A percentile compares a stretch with the other conserved stretches of the same genome.
phyloP scores from a whole-genome alignment of 371 early-diverging fungal species.

The Circinella umbellata region DNA sequence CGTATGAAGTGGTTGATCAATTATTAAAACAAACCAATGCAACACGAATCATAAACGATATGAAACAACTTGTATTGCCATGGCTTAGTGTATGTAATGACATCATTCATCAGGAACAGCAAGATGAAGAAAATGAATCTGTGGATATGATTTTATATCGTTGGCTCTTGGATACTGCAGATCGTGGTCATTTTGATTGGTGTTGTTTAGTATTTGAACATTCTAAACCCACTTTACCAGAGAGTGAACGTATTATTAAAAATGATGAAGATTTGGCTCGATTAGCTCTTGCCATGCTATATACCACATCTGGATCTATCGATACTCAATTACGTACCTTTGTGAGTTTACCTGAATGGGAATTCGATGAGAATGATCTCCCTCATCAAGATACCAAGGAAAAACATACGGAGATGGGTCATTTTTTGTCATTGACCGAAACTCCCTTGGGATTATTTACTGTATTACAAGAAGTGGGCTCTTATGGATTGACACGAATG shows the following conservation, averaged over 20 bases:
- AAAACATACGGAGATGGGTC: slow-evolving; percentile 29
- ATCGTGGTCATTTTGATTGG: slow-evolving; percentile 52
- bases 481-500: slow-evolving; percentile 56
- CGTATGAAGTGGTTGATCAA: slow-evolving; percentile 57
- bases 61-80: slow-evolving; percentile 59
- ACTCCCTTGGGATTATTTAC: slow-evolving; percentile 39
- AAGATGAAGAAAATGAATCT: slow-evolving; percentile 24
- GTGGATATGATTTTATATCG: slow-evolving; percentile 42
- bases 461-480: slow-evolving; percentile 52
- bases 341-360: slow-evolving; percentile 64
- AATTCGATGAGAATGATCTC: slow-evolving; percentile 23
- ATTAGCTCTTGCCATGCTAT: slow-evolving; percentile 59
- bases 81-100: slow-evolving; percentile 51
- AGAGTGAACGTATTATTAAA: slow-evolving; percentile 64
- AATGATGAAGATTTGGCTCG: slow-evolving; percentile 62
- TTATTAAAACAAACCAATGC: slow-evolving; percentile 51
- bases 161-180: slow-evolving; percentile 44
- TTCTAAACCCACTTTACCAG: slow-evolving; percentile 59
- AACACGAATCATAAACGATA: slow-evolving; percentile 50
- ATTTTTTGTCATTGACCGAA: slow-evolving; percentile 24
- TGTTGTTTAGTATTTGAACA: slow-evolving; percentile 59
- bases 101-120: not conserved
- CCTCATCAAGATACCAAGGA: slow-evolving; percentile 15
- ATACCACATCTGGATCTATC: slow-evolving; percentile 45
- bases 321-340: slow-evolving; percentile 61